Conservation (phyloP, 2,329 filamentous ascomycete genomes). For the Diaporthe ilicicola region DNA sequence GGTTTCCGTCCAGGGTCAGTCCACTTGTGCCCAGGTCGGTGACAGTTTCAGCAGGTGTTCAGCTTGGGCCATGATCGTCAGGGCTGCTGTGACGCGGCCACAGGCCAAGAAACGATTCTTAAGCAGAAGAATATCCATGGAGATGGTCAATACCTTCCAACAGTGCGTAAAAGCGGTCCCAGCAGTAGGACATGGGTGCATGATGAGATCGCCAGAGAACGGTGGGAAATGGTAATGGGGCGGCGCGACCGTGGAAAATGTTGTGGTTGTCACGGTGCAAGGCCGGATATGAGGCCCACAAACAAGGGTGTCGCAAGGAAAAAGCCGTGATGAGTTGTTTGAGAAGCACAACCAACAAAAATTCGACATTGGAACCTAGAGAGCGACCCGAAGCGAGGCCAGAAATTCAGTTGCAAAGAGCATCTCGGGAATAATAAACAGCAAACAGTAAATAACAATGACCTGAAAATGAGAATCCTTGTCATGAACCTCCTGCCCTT, state of each 20-base stretch:
- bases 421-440: slow-evolving; percentile 7
- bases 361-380: background rate
- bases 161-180: background rate
- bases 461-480: slow-evolving; percentile 1
- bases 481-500: slow-evolving; percentile 24
- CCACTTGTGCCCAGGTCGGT: slow-evolving; percentile 9
- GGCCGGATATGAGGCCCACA: background rate
- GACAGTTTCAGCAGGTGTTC: background rate
- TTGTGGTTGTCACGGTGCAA: slow-evolving; percentile 15
- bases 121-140: background rate
- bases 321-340: slow-evolving; percentile 20
- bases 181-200: background rate
- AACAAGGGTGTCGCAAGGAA: background rate
- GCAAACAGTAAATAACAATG: background rate
- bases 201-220: background rate
- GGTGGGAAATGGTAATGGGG: background rate
- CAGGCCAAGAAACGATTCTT: background rate
- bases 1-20: background rate
- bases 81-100: background rate
- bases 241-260: background rate
- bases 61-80: background rate
- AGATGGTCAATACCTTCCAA: background rate
- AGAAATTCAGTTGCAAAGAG: background rate
- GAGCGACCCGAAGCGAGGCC: background rate
- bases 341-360: slow-evolving; percentile 2